Evolutionary conservation across 106 monocot genomes (phyloP), one percentile per base, ranked within the genome.

Genomic region (Phalaenopsis aphrodite): DNA sequence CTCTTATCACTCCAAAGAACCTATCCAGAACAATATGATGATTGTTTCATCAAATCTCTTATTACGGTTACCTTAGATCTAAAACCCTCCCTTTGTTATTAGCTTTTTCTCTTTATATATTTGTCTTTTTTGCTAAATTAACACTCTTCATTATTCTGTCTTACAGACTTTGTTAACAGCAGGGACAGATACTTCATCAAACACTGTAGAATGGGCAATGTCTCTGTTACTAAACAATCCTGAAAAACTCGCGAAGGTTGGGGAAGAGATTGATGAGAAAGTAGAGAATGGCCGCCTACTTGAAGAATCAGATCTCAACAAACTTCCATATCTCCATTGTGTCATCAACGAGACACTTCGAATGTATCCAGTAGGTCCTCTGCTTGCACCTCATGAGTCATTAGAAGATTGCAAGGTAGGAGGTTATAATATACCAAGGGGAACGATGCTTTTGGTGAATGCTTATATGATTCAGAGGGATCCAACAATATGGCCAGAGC

Each of bases 171-270:
- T 86, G 12, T 55, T 86, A 14, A 23, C 75, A 8, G 82, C 81
- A 8, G 84, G 84, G 1, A 82, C 88, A 0, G 85, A 85, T 14
- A 85, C 88, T 2, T 82, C 88, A 42, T 56, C 79, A 3, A 16
- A 72, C 15, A 88, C 88, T 2, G 55, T 41, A 23, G 88, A 88
- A 55, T 88, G 88, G 88, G 85, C 82, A 4, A 67, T 85, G 57
- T 68, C 88, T 7, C 76, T 77, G 16, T 69, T 88, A 8, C 61
- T 88, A 23, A 72, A 77, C 56, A 23, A 80, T 72, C 88, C 85
- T 1, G 42, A 79, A 8, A 15, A 56, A 6, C 45, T 88, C 5
- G 14, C 42, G 8, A 79, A 80, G 16, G 77, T 36, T 12, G 38
- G 58, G 23, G 82, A 41, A 24, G 85, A 88, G 79, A 24, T 88